Evolutionary conservation across 768 basidiomycete genomes (phyloP), one percentile per base, ranked within the genome.

Genomic region (Leccinum boreale): DNA sequence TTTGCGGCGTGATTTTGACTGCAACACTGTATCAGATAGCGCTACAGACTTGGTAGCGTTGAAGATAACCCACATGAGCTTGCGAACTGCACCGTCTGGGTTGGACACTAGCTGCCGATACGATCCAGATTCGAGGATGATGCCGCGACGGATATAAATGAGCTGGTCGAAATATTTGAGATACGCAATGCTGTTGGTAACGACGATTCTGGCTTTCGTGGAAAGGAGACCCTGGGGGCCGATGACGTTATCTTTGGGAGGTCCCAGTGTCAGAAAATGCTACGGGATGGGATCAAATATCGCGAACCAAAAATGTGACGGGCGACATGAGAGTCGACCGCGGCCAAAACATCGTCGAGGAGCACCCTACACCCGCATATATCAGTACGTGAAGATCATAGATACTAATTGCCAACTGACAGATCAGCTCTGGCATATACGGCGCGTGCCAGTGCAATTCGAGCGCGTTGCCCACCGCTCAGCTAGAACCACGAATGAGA

Each of bases 371-470:
- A 3, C 2, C 4, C 42, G n/a, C 1, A 39, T 5, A 19, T 14
- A 45, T 63, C 44, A 64, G 42, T 7, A 56, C 47, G 3, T 53
- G 23, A 21, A 1, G 12, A 17, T 28, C 0, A 23, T 14, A 1
- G 3, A 5, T 8, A 9, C 1, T 6, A 3, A 5, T 28, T 7
- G 12, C 26, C 15, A 5, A 72, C 85, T 66, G 64, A 93, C 83
- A 97, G 70, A 70, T 98, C 95, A 1, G 94, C 93, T 47, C 94
- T 82, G 3, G 93, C 86, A 72, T 98, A 98, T 0, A 96, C 90
- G 3, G 92, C 92, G 29, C 94, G 79, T 6, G 96, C 96, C 9
- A 97, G 77, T 14, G 89, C 83, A 7, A 95, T 80, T 28, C 92
- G 85, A 52, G 92, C 90, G 15, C 89, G 83, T 69, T 94, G 90